Conservation (phyloP, 164 flowering plant genomes). For the Stephania japonica region DNA sequence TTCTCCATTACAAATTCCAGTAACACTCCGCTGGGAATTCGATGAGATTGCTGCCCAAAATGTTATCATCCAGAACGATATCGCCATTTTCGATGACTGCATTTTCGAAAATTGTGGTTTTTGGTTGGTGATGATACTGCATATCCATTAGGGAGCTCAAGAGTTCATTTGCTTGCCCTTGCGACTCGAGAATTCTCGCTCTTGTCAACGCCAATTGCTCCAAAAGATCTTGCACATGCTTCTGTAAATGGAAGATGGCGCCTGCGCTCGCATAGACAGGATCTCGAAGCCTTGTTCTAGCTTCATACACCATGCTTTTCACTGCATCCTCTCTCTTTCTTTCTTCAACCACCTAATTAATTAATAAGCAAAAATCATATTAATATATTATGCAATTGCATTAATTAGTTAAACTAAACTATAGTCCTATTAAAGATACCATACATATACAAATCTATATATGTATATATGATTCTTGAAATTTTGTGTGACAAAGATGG, state of each 20-base stretch:
- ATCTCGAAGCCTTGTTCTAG: conserved; percentile 30
- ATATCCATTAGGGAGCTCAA: conserved; percentile 19
- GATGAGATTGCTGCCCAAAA: conserved; percentile 12
- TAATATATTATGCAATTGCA: no score
- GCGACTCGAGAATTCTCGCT: conserved; percentile 13
- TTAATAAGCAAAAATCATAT: background rate
- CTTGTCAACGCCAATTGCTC: conserved; percentile 17
- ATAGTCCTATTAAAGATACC: background rate
- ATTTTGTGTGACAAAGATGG: background rate
- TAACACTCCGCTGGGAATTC: conserved; percentile 2
- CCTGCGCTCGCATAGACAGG: conserved; percentile 39
- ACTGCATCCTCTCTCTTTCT: conserved; percentile 35
- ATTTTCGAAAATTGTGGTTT: conserved; percentile 4
- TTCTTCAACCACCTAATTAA: conserved; percentile 35
- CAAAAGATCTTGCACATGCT: conserved; percentile 21
- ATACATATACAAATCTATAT: no score
- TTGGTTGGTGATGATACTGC: conserved; percentile 4
- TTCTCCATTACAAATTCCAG: conserved; percentile 12
- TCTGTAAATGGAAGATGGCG: conserved; percentile 29
- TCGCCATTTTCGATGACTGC: background rate
- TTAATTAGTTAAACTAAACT: background rate
- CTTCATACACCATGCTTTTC: conserved; percentile 35
- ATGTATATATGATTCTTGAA: background rate
- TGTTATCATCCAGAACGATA: conserved; percentile 3
- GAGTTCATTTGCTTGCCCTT: conserved; percentile 22